Evolutionary conservation across 2,329 filamentous ascomycete genomes (phyloP).

Genomic region (Cercospora sp.): DNA sequence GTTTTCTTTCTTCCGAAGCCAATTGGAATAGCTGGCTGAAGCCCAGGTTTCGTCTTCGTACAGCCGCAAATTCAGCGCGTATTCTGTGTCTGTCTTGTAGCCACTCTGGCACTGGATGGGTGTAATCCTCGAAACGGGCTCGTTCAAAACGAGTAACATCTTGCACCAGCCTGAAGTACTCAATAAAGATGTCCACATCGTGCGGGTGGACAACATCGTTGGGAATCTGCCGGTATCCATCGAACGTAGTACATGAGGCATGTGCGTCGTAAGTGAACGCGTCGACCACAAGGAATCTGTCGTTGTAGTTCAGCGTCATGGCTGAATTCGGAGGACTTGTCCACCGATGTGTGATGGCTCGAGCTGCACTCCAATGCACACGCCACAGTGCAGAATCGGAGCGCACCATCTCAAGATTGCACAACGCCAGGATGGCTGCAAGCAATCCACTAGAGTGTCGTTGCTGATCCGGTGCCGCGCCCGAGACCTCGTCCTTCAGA

Average conservation of each 20-base stretch:
- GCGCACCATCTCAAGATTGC: conserved; percentile 16
- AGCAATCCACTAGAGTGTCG: conserved; percentile 5
- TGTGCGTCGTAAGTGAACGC: conserved; percentile 14
- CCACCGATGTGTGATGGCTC: conserved; percentile 16
- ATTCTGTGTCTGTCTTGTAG: conserved; percentile 2
- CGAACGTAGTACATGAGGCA: conserved; percentile 9
- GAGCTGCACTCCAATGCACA: conserved; percentile 16
- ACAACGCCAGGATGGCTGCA: conserved; percentile 12
- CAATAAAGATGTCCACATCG: conserved; percentile 8
- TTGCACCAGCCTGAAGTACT: conserved; percentile 12
- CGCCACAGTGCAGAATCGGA: conserved; percentile 17
- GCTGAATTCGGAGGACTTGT: conserved; percentile 8
- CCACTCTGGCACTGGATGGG: neutral
- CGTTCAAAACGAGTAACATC: conserved; percentile 12
- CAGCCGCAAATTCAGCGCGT: conserved; percentile 4
- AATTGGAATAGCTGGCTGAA: conserved; percentile 11
- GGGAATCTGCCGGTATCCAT: conserved; percentile 8
- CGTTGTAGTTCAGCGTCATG: conserved; percentile 1
- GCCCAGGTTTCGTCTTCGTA: neutral
- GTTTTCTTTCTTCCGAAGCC: conserved; percentile 4
- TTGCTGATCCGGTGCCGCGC: neutral
- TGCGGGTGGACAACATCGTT: conserved; percentile 10
- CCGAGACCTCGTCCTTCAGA: conserved; percentile 9
- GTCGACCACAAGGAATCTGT: conserved; percentile 11
- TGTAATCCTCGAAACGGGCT: neutral